Conservation (phyloP, 805 yeast genomes). For the Kuraishia cidri region DNA sequence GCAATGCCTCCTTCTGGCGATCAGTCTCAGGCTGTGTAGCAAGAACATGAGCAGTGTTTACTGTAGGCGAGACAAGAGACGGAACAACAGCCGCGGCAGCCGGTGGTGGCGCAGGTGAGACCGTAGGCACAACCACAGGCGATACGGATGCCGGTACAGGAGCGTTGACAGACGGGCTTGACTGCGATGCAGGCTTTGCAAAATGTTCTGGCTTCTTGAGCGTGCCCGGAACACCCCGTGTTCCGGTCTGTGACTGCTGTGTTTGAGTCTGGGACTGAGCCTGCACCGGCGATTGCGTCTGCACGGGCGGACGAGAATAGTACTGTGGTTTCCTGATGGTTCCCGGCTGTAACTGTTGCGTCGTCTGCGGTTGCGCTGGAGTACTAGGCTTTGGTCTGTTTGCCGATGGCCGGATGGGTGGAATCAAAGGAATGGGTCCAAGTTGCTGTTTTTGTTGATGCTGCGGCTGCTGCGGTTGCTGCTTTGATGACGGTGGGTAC, state of each 20-base stretch:
- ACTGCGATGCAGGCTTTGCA: conserved; percentile 2
- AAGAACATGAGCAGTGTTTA: no score
- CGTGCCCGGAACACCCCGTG: neutral
- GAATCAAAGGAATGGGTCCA: conserved; percentile 7
- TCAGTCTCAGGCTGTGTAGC: no score
- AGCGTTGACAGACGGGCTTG: no score
- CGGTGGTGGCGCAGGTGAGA: no score
- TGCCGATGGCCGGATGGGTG: neutral
- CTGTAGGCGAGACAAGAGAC: no score
- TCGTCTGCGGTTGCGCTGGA: neutral
- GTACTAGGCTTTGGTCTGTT: neutral
- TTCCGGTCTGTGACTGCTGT: no score
- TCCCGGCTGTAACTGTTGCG: neutral
- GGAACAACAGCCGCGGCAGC: no score
- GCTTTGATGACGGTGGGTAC: conserved; percentile 4
- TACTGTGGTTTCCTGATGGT: conserved; percentile 3
- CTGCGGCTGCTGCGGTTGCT: conserved; percentile 4
- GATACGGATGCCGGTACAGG: no score
- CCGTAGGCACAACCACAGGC: no score
- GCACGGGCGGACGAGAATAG: conserved; percentile 3
- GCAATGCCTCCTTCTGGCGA: no score
- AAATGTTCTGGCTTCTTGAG: conserved; percentile 2
- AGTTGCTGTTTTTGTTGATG: conserved; percentile 8
- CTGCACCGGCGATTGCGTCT: no score
- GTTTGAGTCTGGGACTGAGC: no score